These are phyloP conservation scores for Bertia moriformis DNA, from an alignment of 2,329 filamentous ascomycete genomes.

Conservation along the genomic window DNA sequence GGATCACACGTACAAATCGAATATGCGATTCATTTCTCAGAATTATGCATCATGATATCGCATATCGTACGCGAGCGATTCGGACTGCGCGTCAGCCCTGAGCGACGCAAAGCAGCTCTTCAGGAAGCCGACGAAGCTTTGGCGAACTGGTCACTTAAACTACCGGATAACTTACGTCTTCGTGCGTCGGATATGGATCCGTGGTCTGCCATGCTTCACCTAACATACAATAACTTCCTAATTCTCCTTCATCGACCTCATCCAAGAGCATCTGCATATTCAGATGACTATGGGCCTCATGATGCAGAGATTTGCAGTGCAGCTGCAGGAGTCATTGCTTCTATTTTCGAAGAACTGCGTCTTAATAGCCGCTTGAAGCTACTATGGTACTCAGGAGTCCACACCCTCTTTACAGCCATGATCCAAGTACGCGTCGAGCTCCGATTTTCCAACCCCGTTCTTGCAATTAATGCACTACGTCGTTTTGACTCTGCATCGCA, in stretches of 20 bases:
- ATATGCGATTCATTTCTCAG: slow-evolving; percentile 24
- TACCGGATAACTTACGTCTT: slow-evolving; percentile 3
- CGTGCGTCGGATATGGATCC: slow-evolving; percentile 20
- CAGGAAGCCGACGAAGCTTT: slow-evolving; percentile 11
- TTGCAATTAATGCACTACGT: slow-evolving; percentile 25
- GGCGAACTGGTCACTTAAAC: slow-evolving; percentile 5
- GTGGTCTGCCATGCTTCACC: slow-evolving; percentile 25
- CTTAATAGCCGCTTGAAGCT: slow-evolving; percentile 22
- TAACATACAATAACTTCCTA: slow-evolving; percentile 27
- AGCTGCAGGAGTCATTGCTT: slow-evolving; percentile 24
- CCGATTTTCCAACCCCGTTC: slow-evolving; percentile 25
- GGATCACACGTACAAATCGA: slow-evolving; percentile 21
- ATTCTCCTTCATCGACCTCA: slow-evolving; percentile 26
- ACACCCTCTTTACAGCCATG: slow-evolving; percentile 27
- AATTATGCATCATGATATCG: slow-evolving; percentile 26
- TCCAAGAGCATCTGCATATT: slow-evolving; percentile 22
- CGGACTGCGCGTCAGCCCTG: slow-evolving; percentile 1
- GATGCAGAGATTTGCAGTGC: slow-evolving; percentile 27
- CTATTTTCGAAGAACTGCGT: slow-evolving; percentile 25
- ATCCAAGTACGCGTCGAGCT: slow-evolving; percentile 27
- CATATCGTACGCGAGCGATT: slow-evolving; percentile 12
- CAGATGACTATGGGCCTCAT: slow-evolving; percentile 25
- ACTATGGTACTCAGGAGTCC: slow-evolving; percentile 25
- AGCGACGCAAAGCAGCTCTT: slow-evolving; percentile 21
- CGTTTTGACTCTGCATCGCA: slow-evolving; percentile 24